Percentiles rank a stretch among this genome's conserved stretches.
Evolutionary conservation across 2,329 filamentous ascomycete species (phyloP).

Genomic region (Malbranchea zuffiana): DNA sequence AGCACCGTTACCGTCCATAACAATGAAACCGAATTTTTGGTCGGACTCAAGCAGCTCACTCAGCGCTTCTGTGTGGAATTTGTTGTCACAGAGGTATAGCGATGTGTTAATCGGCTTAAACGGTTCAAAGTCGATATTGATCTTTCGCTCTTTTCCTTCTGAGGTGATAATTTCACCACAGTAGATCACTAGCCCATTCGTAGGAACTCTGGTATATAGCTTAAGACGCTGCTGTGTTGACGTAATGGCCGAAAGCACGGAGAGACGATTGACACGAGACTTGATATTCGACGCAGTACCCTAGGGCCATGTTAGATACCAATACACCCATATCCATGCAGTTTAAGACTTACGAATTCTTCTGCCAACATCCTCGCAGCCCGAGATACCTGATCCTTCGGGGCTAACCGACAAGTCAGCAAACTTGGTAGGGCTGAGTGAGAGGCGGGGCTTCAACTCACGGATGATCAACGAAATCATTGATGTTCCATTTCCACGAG

Average conservation of each 20-base stretch:
- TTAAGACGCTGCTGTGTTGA: conserved; percentile 98
- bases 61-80: conserved; percentile 96
- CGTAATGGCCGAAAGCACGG: conserved; percentile 93
- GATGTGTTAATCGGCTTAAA: conserved; percentile 99
- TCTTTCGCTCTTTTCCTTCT: conserved; percentile 97
- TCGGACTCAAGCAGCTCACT: conserved; percentile 96
- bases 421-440: neutral
- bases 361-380: conserved; percentile 99
- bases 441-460: conserved; percentile 40
- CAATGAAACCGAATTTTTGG: conserved; percentile 98
- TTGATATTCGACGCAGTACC: conserved; percentile 99
- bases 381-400: conserved; percentile 95
- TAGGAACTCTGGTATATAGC: conserved; percentile 97
- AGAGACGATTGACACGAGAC: conserved; percentile 96
- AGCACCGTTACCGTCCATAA: conserved; percentile 99
- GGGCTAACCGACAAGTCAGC: conserved; percentile 46
- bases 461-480: conserved; percentile 99
- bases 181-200: conserved; percentile 95
- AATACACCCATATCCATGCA: neutral
- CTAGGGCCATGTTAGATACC: conserved; percentile 35
- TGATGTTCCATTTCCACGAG: conserved; percentile 94
- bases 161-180: conserved; percentile 99
- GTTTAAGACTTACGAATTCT: conserved; percentile 68
- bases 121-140: conserved; percentile 99
- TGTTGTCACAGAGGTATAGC: conserved; percentile 98